phyloP scores from a whole-genome alignment of 2,329 filamentous ascomycete species.

The Lachnellula arida region DNA sequence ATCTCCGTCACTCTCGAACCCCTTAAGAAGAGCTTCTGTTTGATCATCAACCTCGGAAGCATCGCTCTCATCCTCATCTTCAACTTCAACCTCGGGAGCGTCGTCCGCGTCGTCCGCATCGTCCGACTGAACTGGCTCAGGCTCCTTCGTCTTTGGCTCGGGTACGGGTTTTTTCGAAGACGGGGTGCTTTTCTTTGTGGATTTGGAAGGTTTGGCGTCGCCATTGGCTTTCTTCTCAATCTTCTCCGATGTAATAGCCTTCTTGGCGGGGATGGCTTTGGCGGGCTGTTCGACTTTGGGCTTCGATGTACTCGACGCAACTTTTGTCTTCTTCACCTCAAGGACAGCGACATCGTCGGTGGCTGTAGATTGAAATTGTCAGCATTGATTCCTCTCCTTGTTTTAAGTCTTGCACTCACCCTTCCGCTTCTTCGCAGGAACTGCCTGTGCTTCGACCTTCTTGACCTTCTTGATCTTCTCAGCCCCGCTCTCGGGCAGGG shows the following conservation, averaged over 20 bases:
- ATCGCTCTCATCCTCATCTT: slow-evolving; percentile 19
- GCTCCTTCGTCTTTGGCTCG: slow-evolving; percentile 15
- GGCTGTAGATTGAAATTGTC: slow-evolving; percentile 17
- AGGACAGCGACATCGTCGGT: slow-evolving; percentile 28
- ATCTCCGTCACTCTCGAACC: slow-evolving; percentile 51
- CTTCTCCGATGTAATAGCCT: slow-evolving; percentile 17
- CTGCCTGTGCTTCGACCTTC: slow-evolving; percentile 28
- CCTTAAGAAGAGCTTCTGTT: slow-evolving; percentile 48
- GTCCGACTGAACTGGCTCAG: slow-evolving; percentile 1
- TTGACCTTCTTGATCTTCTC: slow-evolving; percentile 36
- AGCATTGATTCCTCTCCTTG: not conserved
- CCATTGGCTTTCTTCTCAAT: slow-evolving; percentile 7
- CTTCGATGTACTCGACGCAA: slow-evolving; percentile 2
- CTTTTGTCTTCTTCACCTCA: slow-evolving; percentile 33
- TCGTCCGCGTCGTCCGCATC: slow-evolving; percentile 4
- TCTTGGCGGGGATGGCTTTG: slow-evolving; percentile 13
- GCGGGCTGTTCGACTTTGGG: slow-evolving; percentile 7
- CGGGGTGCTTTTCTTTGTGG: slow-evolving; percentile 18
- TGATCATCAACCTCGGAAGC: slow-evolving; percentile 43
- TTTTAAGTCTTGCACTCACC: slow-evolving; percentile 16
- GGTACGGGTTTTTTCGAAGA: slow-evolving; percentile 2
- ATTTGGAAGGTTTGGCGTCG: slow-evolving; percentile 13
- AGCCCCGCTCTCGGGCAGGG: slow-evolving; percentile 33
- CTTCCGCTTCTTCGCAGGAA: slow-evolving; percentile 32
- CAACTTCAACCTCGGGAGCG: slow-evolving; percentile 10